phyloP scores from a whole-genome alignment of 2,329 filamentous ascomycete species.

The Trichoderma arundinaceum region DNA sequence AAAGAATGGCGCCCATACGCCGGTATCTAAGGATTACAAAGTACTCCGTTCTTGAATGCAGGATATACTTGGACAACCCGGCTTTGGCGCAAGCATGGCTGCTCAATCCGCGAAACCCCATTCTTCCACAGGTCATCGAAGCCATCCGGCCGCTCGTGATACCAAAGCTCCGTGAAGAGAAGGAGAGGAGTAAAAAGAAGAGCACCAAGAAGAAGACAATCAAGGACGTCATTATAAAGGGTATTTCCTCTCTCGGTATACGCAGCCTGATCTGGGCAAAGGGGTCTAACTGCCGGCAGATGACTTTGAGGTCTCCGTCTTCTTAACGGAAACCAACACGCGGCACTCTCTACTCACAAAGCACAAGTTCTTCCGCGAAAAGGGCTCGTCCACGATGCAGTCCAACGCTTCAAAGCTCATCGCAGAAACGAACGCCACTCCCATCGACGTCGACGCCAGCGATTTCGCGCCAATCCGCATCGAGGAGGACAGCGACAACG shows the following conservation, averaged over 20 bases:
- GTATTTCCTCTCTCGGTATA: slow-evolving; percentile 53
- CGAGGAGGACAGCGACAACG: slow-evolving; percentile 57
- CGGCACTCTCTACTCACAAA: slow-evolving; percentile 87
- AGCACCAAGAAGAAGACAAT: slow-evolving; percentile 77
- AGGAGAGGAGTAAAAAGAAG: slow-evolving; percentile 63
- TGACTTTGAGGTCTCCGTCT: slow-evolving; percentile 94
- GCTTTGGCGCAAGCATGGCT: slow-evolving; percentile 83
- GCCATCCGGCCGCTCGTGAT: slow-evolving; percentile 84
- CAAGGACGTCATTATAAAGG: slow-evolving; percentile 85
- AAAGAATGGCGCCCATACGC: slow-evolving; percentile 79
- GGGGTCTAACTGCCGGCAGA: slow-evolving; percentile 58
- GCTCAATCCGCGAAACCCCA: slow-evolving; percentile 74
- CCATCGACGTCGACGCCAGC: slow-evolving; percentile 58
- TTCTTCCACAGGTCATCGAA: slow-evolving; percentile 82
- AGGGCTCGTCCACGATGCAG: slow-evolving; percentile 56
- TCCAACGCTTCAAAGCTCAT: slow-evolving; percentile 69
- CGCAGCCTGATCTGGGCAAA: neutral
- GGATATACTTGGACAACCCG: slow-evolving; percentile 94
- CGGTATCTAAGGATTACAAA: slow-evolving; percentile 91
- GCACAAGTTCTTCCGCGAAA: slow-evolving; percentile 76
- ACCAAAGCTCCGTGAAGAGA: slow-evolving; percentile 90
- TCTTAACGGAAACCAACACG: slow-evolving; percentile 83
- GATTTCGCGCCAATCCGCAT: slow-evolving; percentile 46
- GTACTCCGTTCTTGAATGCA: slow-evolving; percentile 93
- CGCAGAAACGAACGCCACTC: slow-evolving; percentile 58